A percentile compares a stretch with the other conserved stretches of the same genome.
phyloP scores from a whole-genome alignment of 139 green algal genomes.

The Closterium sp. region DNA sequence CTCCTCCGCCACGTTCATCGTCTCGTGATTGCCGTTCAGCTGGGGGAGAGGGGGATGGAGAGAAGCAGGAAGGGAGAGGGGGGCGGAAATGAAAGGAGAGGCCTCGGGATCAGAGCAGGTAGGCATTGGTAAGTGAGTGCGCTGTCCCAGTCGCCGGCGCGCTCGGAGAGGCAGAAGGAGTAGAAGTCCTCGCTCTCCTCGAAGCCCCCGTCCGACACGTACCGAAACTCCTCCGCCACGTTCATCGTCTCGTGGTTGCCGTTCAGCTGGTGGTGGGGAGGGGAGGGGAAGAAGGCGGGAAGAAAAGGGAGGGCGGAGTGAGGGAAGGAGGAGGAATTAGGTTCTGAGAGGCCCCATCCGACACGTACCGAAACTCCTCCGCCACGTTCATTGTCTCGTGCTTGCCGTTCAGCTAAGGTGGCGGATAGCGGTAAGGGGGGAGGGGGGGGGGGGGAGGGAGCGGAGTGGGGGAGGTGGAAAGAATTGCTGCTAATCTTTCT shows the following conservation, averaged over 20 bases:
- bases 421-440: not conserved
- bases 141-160: slow-evolving; percentile 13
- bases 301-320: too few relatives aligned
- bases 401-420: slow-evolving; percentile 67
- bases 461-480: not conserved
- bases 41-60: not conserved
- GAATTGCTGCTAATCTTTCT: too few relatives aligned
- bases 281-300: not conserved
- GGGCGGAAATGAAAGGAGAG: not conserved
- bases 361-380: slow-evolving; percentile 78
- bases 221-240: slow-evolving; percentile 80
- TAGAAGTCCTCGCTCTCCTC: slow-evolving; percentile 16
- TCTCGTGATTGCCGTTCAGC: slow-evolving; percentile 75
- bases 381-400: slow-evolving; percentile 83
- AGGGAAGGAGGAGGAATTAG: not conserved
- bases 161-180: not conserved
- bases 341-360: not conserved
- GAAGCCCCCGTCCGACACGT: slow-evolving; percentile 59
- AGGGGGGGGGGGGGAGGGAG: not conserved
- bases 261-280: slow-evolving; percentile 63
- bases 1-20: slow-evolving; percentile 87
- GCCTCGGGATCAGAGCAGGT: not conserved
- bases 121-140: not conserved
- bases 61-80: not conserved
- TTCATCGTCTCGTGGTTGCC: slow-evolving; percentile 83